Evolutionary conservation across 2,329 filamentous ascomycete species (phyloP).

Genomic region (Fusarium poae): DNA sequence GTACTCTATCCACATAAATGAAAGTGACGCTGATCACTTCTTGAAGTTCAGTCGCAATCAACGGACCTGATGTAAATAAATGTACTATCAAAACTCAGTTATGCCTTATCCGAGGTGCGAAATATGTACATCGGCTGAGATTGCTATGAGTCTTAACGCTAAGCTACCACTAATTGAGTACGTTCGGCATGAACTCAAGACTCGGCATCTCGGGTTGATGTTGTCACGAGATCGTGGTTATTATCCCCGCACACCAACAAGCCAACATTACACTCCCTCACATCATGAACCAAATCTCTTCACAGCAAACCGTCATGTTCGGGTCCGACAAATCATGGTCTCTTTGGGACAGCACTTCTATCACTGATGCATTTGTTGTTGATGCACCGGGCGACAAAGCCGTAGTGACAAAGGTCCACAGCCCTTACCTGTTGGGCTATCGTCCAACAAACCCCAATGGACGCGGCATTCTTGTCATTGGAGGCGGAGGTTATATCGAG

Average conservation of each 20-base stretch:
- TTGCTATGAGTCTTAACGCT: no score
- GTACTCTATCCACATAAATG: background rate
- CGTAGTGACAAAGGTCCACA: constrained; percentile 36
- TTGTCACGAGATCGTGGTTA: constrained; percentile 22
- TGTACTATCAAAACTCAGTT: no score
- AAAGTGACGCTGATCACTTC: accelerated
- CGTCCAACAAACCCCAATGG: constrained; percentile 32
- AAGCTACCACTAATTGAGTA: no score
- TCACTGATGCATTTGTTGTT: constrained; percentile 38
- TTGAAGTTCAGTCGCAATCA: background rate
- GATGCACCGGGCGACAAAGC: constrained; percentile 22
- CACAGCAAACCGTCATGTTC: constrained; percentile 1
- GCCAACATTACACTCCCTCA: accelerated
- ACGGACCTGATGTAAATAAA: no score
- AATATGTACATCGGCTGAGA: no score
- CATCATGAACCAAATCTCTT: accelerated
- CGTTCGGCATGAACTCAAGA: no score
- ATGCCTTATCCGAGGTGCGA: accelerated
- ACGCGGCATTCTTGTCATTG: constrained; percentile 36
- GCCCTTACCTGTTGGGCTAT: constrained; percentile 41
- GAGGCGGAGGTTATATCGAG: constrained; percentile 41
- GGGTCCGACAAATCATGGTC: constrained; percentile 39
- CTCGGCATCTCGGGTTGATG: constrained; percentile 39
- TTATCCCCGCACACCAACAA: constrained; percentile 8
- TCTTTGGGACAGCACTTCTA: constrained; percentile 18